A percentile compares a stretch with the other conserved stretches of the same genome.
Evolutionary conservation across 495 filamentous ascomycete species (phyloP).

Genomic region (Alectoria sarmentosa): DNA sequence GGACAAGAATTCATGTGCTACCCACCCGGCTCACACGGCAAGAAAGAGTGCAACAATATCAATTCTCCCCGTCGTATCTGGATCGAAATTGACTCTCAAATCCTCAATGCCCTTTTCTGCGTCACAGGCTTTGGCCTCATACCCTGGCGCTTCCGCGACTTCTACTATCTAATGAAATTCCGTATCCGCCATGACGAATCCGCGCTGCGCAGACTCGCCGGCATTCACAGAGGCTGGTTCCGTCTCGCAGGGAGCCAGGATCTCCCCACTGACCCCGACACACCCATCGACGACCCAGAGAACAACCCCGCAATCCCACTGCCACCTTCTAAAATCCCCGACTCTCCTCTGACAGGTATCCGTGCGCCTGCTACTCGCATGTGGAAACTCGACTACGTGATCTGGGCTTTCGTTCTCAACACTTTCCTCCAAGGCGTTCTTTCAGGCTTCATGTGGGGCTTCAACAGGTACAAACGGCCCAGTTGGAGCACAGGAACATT

Average conservation of each 20-base stretch:
- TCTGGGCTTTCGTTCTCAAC: constrained; percentile 68
- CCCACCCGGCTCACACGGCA: constrained; percentile 34
- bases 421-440: constrained; percentile 67
- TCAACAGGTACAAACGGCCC: constrained; percentile 62
- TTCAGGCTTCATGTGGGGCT: constrained; percentile 72
- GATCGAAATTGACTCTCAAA: constrained; percentile 81
- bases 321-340: constrained; percentile 47
- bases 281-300: constrained; percentile 26
- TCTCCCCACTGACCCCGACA: constrained; percentile 20
- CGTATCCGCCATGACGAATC: constrained; percentile 45
- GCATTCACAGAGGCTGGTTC: constrained; percentile 65
- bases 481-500: constrained; percentile 69
- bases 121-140: constrained; percentile 78
- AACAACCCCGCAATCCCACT: constrained; percentile 45
- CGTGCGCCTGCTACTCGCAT: constrained; percentile 55
- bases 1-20: constrained; percentile 67
- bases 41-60: constrained; percentile 57
- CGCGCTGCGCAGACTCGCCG: constrained; percentile 54
- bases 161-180: constrained; percentile 61
- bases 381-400: constrained; percentile 76
- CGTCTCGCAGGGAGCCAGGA: constrained; percentile 49
- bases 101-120: constrained; percentile 79
- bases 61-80: constrained; percentile 67
- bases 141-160: constrained; percentile 78
- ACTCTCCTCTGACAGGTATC: constrained; percentile 53